Conservation (phyloP, 176 grass and related monocot species). For the Puya raimondii region DNA sequence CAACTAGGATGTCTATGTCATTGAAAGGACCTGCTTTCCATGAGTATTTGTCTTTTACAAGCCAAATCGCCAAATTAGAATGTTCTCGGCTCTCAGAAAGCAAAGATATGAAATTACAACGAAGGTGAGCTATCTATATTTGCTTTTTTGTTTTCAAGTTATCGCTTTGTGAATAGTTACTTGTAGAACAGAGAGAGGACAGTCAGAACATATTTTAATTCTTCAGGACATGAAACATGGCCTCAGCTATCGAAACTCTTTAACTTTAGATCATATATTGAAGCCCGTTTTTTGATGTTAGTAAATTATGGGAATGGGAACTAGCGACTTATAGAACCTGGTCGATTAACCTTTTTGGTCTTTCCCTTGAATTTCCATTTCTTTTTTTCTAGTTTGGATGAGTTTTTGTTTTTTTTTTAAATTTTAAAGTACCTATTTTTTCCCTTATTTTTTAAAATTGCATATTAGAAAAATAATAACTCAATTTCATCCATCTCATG, state of each 20-base stretch:
- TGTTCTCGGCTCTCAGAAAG: constrained; percentile 45
- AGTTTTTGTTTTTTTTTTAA: neutral
- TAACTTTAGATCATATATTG: too few species aligned
- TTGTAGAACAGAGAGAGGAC: neutral
- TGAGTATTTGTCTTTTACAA: constrained; percentile 67
- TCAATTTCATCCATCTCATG: neutral
- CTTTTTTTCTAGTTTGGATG: neutral
- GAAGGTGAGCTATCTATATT: constrained; percentile 36
- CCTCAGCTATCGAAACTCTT: too few species aligned
- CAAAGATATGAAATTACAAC: constrained; percentile 25
- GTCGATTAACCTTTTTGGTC: too few species aligned
- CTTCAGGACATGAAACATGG: too few species aligned
- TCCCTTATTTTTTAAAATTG: neutral
- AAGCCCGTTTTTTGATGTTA: too few species aligned
- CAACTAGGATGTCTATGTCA: constrained; percentile 56
- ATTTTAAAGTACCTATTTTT: neutral
- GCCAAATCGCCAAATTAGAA: constrained; percentile 69
- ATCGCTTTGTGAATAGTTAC: neutral
- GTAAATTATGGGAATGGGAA: too few species aligned
- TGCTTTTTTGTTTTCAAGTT: constrained; percentile 4
- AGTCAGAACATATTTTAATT: neutral
- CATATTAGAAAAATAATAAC: neutral
- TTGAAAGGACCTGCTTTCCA: constrained; percentile 64
- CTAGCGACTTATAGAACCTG: too few species aligned
- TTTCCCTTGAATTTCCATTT: too few species aligned